Evolutionary conservation across 2,329 filamentous ascomycete genomes (phyloP), one percentile per base, ranked within the genome.

Genomic region (Penicillium sclerotigenum): DNA sequence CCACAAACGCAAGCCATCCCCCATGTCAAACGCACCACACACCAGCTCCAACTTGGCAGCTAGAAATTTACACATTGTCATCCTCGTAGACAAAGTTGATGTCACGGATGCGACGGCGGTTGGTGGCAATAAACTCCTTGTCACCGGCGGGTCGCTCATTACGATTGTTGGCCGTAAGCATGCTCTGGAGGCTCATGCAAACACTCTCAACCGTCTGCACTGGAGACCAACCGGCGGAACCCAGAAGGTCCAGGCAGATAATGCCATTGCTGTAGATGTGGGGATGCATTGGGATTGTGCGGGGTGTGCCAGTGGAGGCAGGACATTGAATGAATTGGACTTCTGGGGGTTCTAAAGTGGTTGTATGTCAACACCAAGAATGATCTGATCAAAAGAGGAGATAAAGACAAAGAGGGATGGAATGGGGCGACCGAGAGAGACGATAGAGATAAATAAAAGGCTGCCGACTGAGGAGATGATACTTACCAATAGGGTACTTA

Each of bases 251-350:
- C 47, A 99, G 87, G 69, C 94, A 99, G 71, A 99, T 99, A 73
- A 97, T 96, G 66, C 94, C 94, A 75, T 99, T 99, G 66, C 89
- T 94, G 79, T 99, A 99, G 74, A 99, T 90, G 77, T 99, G 94
- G 3, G 94, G 94, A 69, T 99, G 94, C 73, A 96, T 92, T 1
- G 94, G 94, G 67, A 99, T 92, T 2, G 80, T 77, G 40, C 83
- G 81, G 38, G 74, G 73, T 0, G 76, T 72, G 7, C 69, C 66
- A 31, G 72, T 66, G 10, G 69, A 60, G 24, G 54, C 48, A 33
- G 84, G 73, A 51, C 83, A 78, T 65, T 86, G 80, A 53, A 90
- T 81, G 70, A 99, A 99, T 54, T 89, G 89, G 63, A 97, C 94
- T 80, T 99, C 94, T 24, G 94, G 94, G 0, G 94, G 89, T 79